Percentiles rank a stretch among this genome's conserved stretches.
Evolutionary conservation across 768 basidiomycete species (phyloP).

Genomic region (Epithele typhae): DNA sequence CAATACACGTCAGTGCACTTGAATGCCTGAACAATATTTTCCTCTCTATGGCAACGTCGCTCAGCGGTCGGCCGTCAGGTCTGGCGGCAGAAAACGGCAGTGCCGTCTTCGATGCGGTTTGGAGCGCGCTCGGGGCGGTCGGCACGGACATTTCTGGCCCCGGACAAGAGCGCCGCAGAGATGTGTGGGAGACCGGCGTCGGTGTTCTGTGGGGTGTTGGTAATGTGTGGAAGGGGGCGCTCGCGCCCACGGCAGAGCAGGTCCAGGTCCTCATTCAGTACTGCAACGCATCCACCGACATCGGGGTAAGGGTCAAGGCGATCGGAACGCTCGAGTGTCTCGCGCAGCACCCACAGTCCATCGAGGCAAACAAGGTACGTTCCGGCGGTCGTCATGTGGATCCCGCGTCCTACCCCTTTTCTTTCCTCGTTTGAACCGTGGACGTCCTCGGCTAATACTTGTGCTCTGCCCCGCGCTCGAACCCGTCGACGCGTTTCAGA

Average conservation of each 20-base stretch:
- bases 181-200: conserved; percentile 75
- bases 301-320: conserved; percentile 62
- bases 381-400: conserved; percentile 2
- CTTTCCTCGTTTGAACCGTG: not conserved
- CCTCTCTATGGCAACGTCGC: conserved; percentile 51
- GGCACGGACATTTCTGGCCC: conserved; percentile 52
- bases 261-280: conserved; percentile 63
- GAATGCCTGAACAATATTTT: conserved; percentile 92
- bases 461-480: not conserved
- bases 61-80: conserved; percentile 27
- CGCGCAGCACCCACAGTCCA: conserved; percentile 60
- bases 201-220: conserved; percentile 91
- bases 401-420: not conserved
- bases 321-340: conserved; percentile 85
- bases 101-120: conserved; percentile 61
- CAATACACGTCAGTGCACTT: conserved; percentile 79
- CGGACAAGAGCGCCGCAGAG: conserved; percentile 65
- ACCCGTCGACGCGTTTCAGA: conserved; percentile 31
- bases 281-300: conserved; percentile 51
- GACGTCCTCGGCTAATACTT: not conserved
- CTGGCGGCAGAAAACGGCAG: conserved; percentile 34
- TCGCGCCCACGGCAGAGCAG: conserved; percentile 63
- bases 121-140: conserved; percentile 55
- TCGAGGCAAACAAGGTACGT: conserved; percentile 63
- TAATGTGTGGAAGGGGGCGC: conserved; percentile 60